Percentiles rank a stretch among this genome's conserved stretches.
Evolutionary conservation across 169 alveolate species (phyloP).

Genomic region (Babesia gibsoni): DNA sequence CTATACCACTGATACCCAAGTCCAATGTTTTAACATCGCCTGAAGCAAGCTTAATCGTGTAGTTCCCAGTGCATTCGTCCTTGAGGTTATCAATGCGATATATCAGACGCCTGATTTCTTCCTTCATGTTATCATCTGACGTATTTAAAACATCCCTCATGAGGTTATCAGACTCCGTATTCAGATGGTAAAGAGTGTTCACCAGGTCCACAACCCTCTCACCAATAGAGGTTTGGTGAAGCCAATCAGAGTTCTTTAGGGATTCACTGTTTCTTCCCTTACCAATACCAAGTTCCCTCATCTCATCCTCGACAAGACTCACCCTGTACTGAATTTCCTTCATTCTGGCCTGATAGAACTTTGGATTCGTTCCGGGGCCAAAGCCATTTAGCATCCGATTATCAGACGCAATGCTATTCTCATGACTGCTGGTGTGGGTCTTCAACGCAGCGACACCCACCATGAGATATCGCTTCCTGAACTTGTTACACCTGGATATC

Average conservation of each 20-base stretch:
- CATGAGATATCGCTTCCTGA: slow-evolving; percentile 10
- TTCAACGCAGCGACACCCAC: slow-evolving; percentile 11
- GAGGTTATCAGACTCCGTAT: slow-evolving; percentile 7
- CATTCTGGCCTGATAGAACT: background rate
- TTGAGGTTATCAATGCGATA: background rate
- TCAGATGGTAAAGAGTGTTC: background rate
- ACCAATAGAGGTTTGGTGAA: too few species aligned
- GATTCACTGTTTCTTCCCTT: background rate
- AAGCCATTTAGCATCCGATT: too few species aligned
- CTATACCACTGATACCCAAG: background rate
- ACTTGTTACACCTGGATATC: slow-evolving; percentile 10
- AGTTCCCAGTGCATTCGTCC: background rate
- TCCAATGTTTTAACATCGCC: background rate
- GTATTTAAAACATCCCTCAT: slow-evolving; percentile 5
- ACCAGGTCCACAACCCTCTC: slow-evolving; percentile 4
- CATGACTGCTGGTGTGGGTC: background rate
- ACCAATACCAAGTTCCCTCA: slow-evolving; percentile 18
- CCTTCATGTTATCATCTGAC: background rate
- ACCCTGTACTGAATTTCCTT: slow-evolving; percentile 13
- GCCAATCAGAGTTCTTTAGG: too few species aligned
- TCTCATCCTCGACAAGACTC: slow-evolving; percentile 32
- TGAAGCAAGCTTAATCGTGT: background rate
- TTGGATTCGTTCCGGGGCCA: background rate
- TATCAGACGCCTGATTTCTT: background rate
- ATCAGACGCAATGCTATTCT: background rate